Conservation (phyloP, 192 early-diverging fungal genomes). For the Gryganskiella cystojenkinii region DNA sequence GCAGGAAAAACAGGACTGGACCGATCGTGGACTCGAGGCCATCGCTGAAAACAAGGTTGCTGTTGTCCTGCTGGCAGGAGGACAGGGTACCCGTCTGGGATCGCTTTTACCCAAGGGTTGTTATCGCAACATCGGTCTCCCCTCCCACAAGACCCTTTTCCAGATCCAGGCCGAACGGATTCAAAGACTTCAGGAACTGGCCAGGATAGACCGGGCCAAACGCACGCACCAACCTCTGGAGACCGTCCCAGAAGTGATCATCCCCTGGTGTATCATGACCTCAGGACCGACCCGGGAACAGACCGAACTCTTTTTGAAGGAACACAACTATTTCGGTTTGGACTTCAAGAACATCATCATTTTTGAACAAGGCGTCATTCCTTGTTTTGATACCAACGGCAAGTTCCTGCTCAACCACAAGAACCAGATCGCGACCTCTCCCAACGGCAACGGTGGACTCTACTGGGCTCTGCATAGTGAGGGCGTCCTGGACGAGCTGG, state of each 20-base stretch:
- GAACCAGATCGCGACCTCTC: constrained; percentile 74
- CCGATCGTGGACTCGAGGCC: constrained; percentile 70
- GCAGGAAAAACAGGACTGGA: constrained; percentile 68
- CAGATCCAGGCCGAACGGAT: constrained; percentile 93
- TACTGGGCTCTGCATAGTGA: constrained; percentile 85
- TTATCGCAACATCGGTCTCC: constrained; percentile 87
- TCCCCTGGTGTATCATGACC: constrained; percentile 98
- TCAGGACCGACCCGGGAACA: constrained; percentile 84
- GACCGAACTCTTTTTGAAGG: constrained; percentile 75
- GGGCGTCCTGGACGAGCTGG: constrained; percentile 79
- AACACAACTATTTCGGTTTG: constrained; percentile 86
- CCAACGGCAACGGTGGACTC: constrained; percentile 89
- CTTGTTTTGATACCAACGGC: constrained; percentile 87
- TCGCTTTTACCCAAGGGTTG: constrained; percentile 88
- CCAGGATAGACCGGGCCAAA: constrained; percentile 11
- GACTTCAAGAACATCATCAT: constrained; percentile 79
- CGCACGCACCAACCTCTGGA: neutral
- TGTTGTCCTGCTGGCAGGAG: constrained; percentile 93
- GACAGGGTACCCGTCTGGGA: constrained; percentile 84
- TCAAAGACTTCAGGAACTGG: constrained; percentile 78
- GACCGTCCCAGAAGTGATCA: constrained; percentile 46
- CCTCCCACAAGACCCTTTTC: constrained; percentile 89
- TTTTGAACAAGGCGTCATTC: constrained; percentile 91
- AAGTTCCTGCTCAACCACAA: constrained; percentile 85
- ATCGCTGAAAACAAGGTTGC: constrained; percentile 87